Evolutionary conservation across 148 eudicot genomes (phyloP).

Genomic region (Cornus suecica): DNA sequence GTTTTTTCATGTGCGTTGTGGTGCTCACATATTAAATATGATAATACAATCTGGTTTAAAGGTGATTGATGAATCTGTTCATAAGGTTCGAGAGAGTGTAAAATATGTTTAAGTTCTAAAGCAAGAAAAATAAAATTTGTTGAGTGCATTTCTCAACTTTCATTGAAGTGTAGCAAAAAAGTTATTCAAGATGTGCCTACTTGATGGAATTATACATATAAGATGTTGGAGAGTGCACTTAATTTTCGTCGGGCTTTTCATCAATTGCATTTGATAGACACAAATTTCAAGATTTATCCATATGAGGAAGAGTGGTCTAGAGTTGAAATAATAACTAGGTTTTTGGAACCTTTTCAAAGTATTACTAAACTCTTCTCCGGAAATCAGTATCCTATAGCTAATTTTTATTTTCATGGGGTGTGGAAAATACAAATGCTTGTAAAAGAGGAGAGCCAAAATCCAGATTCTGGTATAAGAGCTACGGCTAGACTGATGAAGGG

Average conservation of each 20-base stretch:
- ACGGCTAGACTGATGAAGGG: too few relatives aligned
- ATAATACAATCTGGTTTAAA: constrained; percentile 20
- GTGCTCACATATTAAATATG: constrained; percentile 17
- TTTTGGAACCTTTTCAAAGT: not conserved
- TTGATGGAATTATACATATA: too few relatives aligned
- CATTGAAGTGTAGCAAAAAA: too few relatives aligned
- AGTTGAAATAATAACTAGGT: not conserved
- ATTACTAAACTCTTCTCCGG: not conserved
- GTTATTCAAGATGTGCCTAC: too few relatives aligned
- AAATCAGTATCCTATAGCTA: not conserved
- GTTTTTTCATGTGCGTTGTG: constrained; percentile 18
- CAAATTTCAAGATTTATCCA: not conserved
- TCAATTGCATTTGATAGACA: not conserved
- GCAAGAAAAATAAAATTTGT: constrained; percentile 5
- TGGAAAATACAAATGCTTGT: too few relatives aligned
- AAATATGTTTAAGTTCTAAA: constrained; percentile 9
- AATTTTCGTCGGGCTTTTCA: not conserved
- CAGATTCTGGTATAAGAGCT: too few relatives aligned
- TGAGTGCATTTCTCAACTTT: not conserved
- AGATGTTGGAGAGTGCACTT: not conserved
- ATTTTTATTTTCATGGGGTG: too few relatives aligned
- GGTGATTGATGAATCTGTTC: constrained; percentile 17
- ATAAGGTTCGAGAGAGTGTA: constrained; percentile 17
- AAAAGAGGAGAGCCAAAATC: too few relatives aligned
- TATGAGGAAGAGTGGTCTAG: not conserved